Percentiles rank a stretch among this genome's conserved stretches.
Conservation (phyloP, 257 asterid species). For the Rhazya stricta region DNA sequence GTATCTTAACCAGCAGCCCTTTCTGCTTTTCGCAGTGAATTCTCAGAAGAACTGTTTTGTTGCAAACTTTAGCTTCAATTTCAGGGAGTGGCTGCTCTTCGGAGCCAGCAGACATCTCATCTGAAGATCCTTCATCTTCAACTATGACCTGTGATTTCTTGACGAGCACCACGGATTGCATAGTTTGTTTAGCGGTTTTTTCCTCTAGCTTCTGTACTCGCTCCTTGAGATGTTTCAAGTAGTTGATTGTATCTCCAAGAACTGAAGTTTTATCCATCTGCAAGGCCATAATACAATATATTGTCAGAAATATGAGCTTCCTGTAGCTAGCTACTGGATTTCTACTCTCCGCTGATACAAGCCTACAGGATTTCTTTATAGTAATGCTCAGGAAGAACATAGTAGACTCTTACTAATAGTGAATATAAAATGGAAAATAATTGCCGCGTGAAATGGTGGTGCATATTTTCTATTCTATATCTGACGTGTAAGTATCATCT, state of each 20-base stretch:
- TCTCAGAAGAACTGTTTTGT: slow-evolving; percentile 13
- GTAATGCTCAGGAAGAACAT: neutral
- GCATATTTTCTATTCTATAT: neutral
- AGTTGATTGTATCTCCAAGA: slow-evolving; percentile 25
- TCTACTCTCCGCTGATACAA: too few relatives aligned
- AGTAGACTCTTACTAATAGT: too few relatives aligned
- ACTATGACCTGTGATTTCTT: slow-evolving; percentile 29
- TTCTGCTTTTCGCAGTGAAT: slow-evolving; percentile 14
- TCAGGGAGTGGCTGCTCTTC: slow-evolving; percentile 19
- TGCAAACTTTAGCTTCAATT: slow-evolving; percentile 16
- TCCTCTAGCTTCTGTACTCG: slow-evolving; percentile 17
- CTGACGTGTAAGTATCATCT: neutral
- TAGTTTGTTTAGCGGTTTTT: slow-evolving; percentile 22
- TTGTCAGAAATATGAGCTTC: neutral
- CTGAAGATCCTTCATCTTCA: slow-evolving; percentile 30
- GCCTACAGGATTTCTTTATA: neutral
- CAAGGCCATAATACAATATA: neutral
- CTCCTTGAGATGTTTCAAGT: slow-evolving; percentile 20
- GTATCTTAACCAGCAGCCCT: slow-evolving; percentile 14
- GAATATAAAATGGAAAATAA: neutral
- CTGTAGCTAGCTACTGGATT: too few relatives aligned
- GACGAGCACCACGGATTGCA: slow-evolving; percentile 29
- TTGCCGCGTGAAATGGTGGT: neutral
- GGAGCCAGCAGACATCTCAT: slow-evolving; percentile 23
- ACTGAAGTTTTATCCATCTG: slow-evolving; percentile 27